These are phyloP conservation scores for Cryphonectria japonica DNA, from an alignment of 2,329 filamentous ascomycete genomes.

Conservation along the genomic window DNA sequence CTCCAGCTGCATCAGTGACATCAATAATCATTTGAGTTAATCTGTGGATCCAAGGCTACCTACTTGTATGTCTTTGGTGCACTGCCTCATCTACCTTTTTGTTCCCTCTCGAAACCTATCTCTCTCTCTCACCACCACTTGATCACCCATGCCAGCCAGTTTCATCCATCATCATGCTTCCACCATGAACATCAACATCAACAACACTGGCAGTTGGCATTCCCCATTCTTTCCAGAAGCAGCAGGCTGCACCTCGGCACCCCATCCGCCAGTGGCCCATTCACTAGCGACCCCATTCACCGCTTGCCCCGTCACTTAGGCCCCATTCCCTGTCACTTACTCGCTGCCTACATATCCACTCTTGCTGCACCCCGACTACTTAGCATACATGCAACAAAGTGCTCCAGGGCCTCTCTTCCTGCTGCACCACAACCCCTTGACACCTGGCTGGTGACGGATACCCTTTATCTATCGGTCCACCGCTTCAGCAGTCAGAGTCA, in stretches of 20 bases:
- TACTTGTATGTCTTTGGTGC: not conserved
- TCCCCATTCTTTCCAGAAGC: conserved; percentile 1
- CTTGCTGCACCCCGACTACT: conserved; percentile 2
- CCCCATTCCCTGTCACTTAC: conserved; percentile 10
- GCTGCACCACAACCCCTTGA: not conserved
- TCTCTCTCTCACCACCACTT: not conserved
- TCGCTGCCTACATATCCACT: conserved; percentile 7
- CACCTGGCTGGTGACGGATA: not conserved
- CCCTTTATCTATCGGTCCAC: conserved; percentile 7
- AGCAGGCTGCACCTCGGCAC: conserved; percentile 10
- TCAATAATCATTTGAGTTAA: not conserved
- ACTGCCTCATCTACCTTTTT: not conserved
- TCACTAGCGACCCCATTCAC: conserved; percentile 6
- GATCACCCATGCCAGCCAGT: no score
- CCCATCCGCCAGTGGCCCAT: conserved; percentile 6
- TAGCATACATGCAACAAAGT: not conserved
- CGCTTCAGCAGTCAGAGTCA: conserved; percentile 2
- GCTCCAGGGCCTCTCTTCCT: not conserved
- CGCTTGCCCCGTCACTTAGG: conserved; percentile 13
- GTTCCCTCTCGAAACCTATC: not conserved
- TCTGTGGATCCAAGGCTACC: not conserved
- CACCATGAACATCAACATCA: not conserved
- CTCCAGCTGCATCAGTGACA: not conserved
- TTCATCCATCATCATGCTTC: no score
- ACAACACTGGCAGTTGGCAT: not conserved